Percentiles rank a stretch among this genome's conserved stretches.
phyloP scores from a whole-genome alignment of 805 yeast species.

The Clavispora phyllophila region DNA sequence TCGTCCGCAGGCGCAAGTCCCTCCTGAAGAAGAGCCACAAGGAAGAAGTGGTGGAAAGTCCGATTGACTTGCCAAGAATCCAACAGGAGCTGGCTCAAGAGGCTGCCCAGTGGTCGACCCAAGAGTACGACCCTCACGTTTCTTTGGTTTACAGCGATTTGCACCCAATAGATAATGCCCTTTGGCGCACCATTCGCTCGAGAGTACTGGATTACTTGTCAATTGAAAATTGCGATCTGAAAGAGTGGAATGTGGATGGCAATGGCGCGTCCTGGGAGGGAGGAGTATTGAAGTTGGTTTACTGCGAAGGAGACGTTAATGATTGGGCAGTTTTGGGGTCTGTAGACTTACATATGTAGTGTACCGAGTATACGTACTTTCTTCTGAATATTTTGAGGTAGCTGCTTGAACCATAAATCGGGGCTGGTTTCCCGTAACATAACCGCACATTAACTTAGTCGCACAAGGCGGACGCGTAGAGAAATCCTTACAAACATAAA shows the following conservation, averaged over 20 bases:
- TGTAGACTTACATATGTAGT: slow-evolving; percentile 33
- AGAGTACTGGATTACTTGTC: slow-evolving; percentile 64
- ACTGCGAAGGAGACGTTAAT: slow-evolving; percentile 65
- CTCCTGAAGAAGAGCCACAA: slow-evolving; percentile 15
- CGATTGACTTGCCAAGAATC: slow-evolving; percentile 24
- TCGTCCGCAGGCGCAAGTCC: slow-evolving; percentile 18
- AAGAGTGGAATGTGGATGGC: slow-evolving; percentile 21
- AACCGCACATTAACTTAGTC: no score
- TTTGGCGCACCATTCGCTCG: slow-evolving; percentile 56
- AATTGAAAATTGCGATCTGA: slow-evolving; percentile 37
- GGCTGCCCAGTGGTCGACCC: slow-evolving; percentile 48
- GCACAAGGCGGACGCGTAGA: background rate
- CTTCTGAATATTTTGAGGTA: background rate
- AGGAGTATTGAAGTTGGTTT: slow-evolving; percentile 62
- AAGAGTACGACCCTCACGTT: slow-evolving; percentile 66
- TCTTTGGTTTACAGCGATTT: slow-evolving; percentile 63
- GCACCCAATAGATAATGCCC: slow-evolving; percentile 63
- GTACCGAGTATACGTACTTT: background rate
- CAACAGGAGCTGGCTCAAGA: slow-evolving; percentile 44
- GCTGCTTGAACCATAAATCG: background rate
- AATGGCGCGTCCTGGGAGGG: slow-evolving; percentile 57
- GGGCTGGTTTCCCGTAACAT: background rate
- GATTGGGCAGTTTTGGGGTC: slow-evolving; percentile 66
- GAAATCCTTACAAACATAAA: background rate
- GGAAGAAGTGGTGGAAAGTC: slow-evolving; percentile 11